These are phyloP conservation scores for Lithospermum erythrorhizon DNA, from an alignment of 257 asterid genomes.

Conservation along the genomic window DNA sequence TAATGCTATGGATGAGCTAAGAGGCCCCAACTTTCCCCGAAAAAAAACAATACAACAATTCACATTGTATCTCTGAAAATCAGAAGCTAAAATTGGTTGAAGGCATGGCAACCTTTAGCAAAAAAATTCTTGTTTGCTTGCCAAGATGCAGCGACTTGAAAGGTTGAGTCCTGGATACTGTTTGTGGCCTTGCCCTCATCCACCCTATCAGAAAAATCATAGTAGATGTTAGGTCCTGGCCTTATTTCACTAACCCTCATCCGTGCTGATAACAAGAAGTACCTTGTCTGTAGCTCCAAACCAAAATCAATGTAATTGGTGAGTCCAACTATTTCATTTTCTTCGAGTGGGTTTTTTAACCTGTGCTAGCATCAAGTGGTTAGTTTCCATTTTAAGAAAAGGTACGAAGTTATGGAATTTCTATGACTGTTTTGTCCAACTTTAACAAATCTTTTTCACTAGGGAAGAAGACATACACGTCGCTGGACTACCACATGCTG, in stretches of 20 bases:
- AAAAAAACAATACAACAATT: slow-evolving; percentile 8
- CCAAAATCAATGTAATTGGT: slow-evolving; percentile 90
- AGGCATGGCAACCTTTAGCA: slow-evolving; percentile 44
- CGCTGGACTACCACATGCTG: slow-evolving; percentile 94
- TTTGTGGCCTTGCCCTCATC: slow-evolving; percentile 42
- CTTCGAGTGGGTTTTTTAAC: slow-evolving; percentile 85
- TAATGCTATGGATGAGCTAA: slow-evolving; percentile 67
- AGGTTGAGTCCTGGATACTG: slow-evolving; percentile 56
- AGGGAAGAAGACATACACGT: slow-evolving; percentile 44
- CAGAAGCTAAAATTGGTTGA: neutral
- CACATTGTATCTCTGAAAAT: neutral
- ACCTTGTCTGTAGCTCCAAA: slow-evolving; percentile 84
- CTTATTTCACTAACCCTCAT: slow-evolving; percentile 4
- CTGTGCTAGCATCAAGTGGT: slow-evolving; percentile 21
- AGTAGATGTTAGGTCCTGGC: neutral
- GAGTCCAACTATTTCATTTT: slow-evolving; percentile 77
- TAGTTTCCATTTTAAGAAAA: neutral
- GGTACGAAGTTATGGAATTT: too few relatives aligned
- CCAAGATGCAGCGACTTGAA: slow-evolving; percentile 95
- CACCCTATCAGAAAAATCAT: slow-evolving; percentile 30
- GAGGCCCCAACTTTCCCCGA: slow-evolving; percentile 87
- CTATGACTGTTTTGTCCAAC: too few relatives aligned
- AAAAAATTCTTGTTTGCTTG: slow-evolving; percentile 83
- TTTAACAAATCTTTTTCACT: too few relatives aligned
- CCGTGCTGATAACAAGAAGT: slow-evolving; percentile 9